A percentile compares a stretch with the other conserved stretches of the same genome.
Conservation (phyloP, 768 basidiomycete genomes). For the Megacollybia marginata region DNA sequence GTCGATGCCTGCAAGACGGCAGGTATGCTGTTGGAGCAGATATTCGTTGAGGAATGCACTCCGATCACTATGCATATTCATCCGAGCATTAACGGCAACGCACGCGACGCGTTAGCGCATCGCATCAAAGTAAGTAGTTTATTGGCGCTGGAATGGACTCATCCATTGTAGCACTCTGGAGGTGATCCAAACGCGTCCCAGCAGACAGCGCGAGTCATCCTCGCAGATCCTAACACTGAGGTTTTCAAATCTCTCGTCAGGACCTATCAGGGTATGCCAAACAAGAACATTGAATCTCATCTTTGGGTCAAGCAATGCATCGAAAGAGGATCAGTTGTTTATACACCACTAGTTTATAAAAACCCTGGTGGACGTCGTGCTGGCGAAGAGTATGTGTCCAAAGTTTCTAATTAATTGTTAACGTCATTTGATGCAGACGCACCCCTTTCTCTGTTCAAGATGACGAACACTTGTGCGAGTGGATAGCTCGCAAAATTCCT, state of each 20-base stretch:
- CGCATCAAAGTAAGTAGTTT: constrained; percentile 54
- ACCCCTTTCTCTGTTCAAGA: constrained; percentile 75
- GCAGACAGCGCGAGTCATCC: constrained; percentile 67
- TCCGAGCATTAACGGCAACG: constrained; percentile 69
- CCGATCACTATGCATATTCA: constrained; percentile 78
- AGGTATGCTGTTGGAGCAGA: constrained; percentile 65
- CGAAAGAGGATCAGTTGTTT: constrained; percentile 55
- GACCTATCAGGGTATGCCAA: constrained; percentile 57
- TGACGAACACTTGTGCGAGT: constrained; percentile 64
- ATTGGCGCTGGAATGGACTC: constrained; percentile 1
- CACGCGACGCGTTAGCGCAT: constrained; percentile 54
- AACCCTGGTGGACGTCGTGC: constrained; percentile 77
- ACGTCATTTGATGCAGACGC: constrained; percentile 35
- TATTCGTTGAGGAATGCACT: constrained; percentile 58
- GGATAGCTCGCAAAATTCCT: constrained; percentile 80
- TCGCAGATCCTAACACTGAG: constrained; percentile 76
- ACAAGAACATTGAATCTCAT: constrained; percentile 76
- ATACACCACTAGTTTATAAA: constrained; percentile 75
- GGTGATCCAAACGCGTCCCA: constrained; percentile 67
- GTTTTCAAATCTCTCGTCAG: constrained; percentile 70
- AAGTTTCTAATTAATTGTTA: neutral
- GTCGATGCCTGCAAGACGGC: constrained; percentile 82
- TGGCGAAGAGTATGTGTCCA: constrained; percentile 65
- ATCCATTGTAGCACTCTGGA: constrained; percentile 57
- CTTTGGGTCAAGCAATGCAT: constrained; percentile 83